Evolutionary conservation across 2,329 filamentous ascomycete species (phyloP).

Genomic region (Talaromyces sp.): DNA sequence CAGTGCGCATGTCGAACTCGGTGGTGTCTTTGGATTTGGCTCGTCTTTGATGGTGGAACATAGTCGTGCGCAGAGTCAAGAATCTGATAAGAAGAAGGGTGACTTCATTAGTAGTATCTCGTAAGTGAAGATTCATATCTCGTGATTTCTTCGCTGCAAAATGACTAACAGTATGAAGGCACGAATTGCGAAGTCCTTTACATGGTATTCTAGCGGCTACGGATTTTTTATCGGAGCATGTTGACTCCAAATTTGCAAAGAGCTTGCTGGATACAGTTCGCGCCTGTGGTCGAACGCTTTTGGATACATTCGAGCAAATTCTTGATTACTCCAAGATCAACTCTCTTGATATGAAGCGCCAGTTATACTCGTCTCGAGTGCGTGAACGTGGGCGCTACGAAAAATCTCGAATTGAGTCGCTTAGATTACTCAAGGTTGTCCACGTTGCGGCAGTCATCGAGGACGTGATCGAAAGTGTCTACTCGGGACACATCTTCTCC

Average conservation of each 20-base stretch:
- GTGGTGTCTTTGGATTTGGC: constrained; percentile 41
- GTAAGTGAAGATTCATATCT: background rate
- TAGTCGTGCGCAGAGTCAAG: constrained; percentile 19
- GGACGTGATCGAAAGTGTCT: constrained; percentile 50
- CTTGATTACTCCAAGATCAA: constrained; percentile 49
- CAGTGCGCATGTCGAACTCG: constrained; percentile 39
- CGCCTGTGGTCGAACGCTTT: constrained; percentile 46
- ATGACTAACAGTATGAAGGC: background rate
- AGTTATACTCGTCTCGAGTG: constrained; percentile 3
- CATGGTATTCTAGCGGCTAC: background rate
- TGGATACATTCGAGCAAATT: constrained; percentile 43
- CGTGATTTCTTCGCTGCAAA: background rate
- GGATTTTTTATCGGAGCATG: background rate
- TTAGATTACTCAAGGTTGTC: constrained; percentile 17
- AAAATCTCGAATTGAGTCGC: background rate
- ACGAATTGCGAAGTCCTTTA: background rate
- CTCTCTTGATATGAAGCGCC: constrained; percentile 29
- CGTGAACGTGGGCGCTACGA: background rate
- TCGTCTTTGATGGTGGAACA: constrained; percentile 42
- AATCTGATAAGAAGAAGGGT: constrained; percentile 42
- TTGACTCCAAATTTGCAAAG: background rate
- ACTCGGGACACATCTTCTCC: constrained; percentile 38
- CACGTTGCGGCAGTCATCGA: constrained; percentile 44
- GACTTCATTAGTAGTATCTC: constrained; percentile 50
- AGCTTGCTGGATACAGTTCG: constrained; percentile 36